These are phyloP conservation scores for Gossypium lobatum DNA, from an alignment of 441 rosid species.

Conservation along the genomic window DNA sequence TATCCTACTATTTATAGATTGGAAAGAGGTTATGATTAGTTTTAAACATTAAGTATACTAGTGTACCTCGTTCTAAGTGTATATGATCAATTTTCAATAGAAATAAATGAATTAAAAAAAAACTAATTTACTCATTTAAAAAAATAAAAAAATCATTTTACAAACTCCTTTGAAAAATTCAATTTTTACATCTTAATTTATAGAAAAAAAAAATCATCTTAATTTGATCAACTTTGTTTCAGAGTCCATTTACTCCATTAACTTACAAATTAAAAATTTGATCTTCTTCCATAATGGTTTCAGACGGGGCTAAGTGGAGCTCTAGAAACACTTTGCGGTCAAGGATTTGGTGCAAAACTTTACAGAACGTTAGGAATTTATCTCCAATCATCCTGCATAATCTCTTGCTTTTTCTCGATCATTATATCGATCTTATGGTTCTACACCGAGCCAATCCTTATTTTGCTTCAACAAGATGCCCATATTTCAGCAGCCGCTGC, in stretches of 20 bases:
- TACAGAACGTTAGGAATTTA: slow-evolving; percentile 57
- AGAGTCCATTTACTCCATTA: too few relatives aligned
- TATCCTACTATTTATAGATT: too few relatives aligned
- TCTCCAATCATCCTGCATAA: slow-evolving; percentile 68
- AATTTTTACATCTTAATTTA: too few relatives aligned
- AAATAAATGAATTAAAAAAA: too few relatives aligned
- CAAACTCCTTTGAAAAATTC: too few relatives aligned
- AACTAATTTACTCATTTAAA: too few relatives aligned
- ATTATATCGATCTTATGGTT: slow-evolving; percentile 51
- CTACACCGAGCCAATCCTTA: slow-evolving; percentile 41
- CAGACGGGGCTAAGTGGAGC: slow-evolving; percentile 77
- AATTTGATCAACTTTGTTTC: too few relatives aligned
- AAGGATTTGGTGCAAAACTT: slow-evolving; percentile 66
- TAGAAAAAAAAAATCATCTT: too few relatives aligned
- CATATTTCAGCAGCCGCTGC: slow-evolving; percentile 42
- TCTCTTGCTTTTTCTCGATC: slow-evolving; percentile 39
- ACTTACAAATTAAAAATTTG: neutral
- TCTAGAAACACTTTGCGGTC: slow-evolving; percentile 81
- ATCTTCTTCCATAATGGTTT: neutral
- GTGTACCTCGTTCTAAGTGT: too few relatives aligned
- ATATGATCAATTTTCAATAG: too few relatives aligned
- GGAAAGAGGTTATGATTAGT: rapidly evolving
- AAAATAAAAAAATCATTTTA: too few relatives aligned
- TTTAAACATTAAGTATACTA: too few relatives aligned
- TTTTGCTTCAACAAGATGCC: slow-evolving; percentile 51